Evolutionary conservation across 805 yeast species (phyloP), one percentile per base, ranked within the genome.

Genomic region (Tetrapisispora taiwanensis): DNA sequence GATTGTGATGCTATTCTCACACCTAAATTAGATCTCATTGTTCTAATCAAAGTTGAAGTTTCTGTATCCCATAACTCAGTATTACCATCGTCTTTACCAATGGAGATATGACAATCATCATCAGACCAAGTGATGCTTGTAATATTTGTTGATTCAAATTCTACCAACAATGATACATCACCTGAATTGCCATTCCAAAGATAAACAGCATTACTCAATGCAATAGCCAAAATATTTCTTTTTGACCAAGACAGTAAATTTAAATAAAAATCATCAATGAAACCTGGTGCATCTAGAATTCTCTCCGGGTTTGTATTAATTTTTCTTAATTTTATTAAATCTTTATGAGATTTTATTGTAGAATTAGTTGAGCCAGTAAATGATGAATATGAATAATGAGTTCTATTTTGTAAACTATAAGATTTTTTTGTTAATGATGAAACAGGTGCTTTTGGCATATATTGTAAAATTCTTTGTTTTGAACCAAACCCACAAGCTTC

Each of bases 31-130:
- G 69, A 64, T 45, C 74, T 69, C 81, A 92, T 79, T 1, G 95
- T 79, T 55, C 98, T 75, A 40, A 87, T 69, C 51, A 78, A 78
- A n/a, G 81, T 63, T 52, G 72, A 74, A 7, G 83, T 75, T 53
- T 84, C 95, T 24, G 84, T 80, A 63, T 92, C 97, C 96, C 97
- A 92, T 46, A 92, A 82, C 65, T 90, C 96, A 18, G 88, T 71
- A 13, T 76, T 68, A 1, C 98, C 97, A 54, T 85, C 84, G 40
- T 79, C 82, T 51, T 77, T 74, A 8, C 96, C 97, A 15, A 92
- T 76, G 0, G 95, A 80, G 17, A 92, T 69, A 57, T 87, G 87
- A 15, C 81, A 77, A 2, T 95, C 92, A 61, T 89, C 97, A 30
- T 82, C 84, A 4, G 95, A 83, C 97, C 97, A 92, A 51, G 79